Percentiles rank a stretch among this genome's conserved stretches.
Conservation (phyloP, 345 rosid genomes). For the Salix exigua region DNA sequence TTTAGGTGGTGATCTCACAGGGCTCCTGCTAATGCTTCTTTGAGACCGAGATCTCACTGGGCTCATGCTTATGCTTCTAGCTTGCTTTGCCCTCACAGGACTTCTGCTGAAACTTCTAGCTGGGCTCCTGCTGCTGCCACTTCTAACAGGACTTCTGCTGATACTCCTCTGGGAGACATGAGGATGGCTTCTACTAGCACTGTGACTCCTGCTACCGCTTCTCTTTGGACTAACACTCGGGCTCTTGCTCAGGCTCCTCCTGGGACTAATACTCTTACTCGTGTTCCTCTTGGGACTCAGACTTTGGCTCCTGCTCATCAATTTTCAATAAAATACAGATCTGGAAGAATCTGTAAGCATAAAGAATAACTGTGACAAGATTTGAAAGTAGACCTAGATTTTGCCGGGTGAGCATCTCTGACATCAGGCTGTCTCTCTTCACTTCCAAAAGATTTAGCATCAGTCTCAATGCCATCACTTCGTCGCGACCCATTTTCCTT, state of each 20-base stretch:
- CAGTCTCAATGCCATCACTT: constrained; percentile 48
- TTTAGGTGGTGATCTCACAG: constrained; percentile 3
- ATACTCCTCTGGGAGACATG: constrained; percentile 29
- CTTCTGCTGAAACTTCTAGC: constrained; percentile 49
- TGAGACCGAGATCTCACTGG: constrained; percentile 26
- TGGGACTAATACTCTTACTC: constrained; percentile 83
- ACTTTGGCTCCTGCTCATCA: constrained; percentile 90
- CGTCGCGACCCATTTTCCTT: constrained; percentile 59
- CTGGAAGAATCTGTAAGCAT: constrained; percentile 37
- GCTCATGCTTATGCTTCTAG: constrained; percentile 37
- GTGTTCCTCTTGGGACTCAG: constrained; percentile 72
- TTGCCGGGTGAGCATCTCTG: constrained; percentile 72
- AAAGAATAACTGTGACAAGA: constrained; percentile 41
- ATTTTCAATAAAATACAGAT: constrained; percentile 47
- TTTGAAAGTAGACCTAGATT: constrained; percentile 73
- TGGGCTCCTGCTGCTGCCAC: constrained; percentile 49
- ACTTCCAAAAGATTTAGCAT: constrained; percentile 48
- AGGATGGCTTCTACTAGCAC: constrained; percentile 34
- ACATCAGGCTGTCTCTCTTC: constrained; percentile 75
- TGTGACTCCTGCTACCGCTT: constrained; percentile 33
- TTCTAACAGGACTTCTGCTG: constrained; percentile 46
- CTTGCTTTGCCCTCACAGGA: constrained; percentile 39
- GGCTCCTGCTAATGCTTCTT: constrained; percentile 33
- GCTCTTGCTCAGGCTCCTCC: constrained; percentile 64
- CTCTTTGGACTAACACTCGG: constrained; percentile 54